Percentiles rank a stretch among this genome's conserved stretches.
These are phyloP conservation scores for Aspergillus affinis DNA, from an alignment of 495 filamentous ascomycete genomes.

Conservation along the genomic window DNA sequence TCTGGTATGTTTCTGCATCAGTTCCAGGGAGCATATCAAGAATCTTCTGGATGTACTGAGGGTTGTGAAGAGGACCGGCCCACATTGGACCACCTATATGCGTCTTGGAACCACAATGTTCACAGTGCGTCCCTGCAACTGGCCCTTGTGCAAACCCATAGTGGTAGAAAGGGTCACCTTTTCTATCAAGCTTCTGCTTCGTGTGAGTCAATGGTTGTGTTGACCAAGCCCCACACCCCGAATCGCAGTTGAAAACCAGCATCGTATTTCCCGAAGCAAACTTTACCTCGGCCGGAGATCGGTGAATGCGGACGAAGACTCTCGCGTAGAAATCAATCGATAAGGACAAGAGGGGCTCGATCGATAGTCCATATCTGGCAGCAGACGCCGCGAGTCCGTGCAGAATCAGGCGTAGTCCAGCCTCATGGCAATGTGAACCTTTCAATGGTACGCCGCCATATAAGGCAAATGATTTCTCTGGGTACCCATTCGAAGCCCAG, in stretches of 20 bases:
- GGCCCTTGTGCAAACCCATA: conserved; percentile 71
- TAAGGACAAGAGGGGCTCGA: conserved; percentile 88
- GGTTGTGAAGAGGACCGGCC: conserved; percentile 83
- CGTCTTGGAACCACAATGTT: conserved; percentile 82
- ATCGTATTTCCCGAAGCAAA: conserved; percentile 86
- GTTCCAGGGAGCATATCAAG: conserved; percentile 64
- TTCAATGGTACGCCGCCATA: conserved; percentile 90
- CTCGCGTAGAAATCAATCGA: conserved; percentile 96
- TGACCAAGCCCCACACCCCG: conserved; percentile 84
- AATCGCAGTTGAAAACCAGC: conserved; percentile 87
- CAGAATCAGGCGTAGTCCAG: conserved; percentile 80
- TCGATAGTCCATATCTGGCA: conserved; percentile 80
- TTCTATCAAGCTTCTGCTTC: conserved; percentile 62
- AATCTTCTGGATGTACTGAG: conserved; percentile 73
- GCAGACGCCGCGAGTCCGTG: conserved; percentile 76
- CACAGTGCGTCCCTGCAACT: conserved; percentile 57
- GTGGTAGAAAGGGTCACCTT: conserved; percentile 70
- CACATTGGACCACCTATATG: conserved; percentile 94
- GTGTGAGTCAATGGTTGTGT: conserved; percentile 72
- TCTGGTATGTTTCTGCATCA: conserved; percentile 67
- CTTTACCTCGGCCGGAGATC: conserved; percentile 81
- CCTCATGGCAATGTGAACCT: conserved; percentile 83
- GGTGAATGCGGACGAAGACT: conserved; percentile 80
- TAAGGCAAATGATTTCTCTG: conserved; percentile 85
- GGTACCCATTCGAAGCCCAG: conserved; percentile 89